Base-by-base conservation (phyloP, 1,139 yeast species). In the Suhomyces maxii region DNA sequence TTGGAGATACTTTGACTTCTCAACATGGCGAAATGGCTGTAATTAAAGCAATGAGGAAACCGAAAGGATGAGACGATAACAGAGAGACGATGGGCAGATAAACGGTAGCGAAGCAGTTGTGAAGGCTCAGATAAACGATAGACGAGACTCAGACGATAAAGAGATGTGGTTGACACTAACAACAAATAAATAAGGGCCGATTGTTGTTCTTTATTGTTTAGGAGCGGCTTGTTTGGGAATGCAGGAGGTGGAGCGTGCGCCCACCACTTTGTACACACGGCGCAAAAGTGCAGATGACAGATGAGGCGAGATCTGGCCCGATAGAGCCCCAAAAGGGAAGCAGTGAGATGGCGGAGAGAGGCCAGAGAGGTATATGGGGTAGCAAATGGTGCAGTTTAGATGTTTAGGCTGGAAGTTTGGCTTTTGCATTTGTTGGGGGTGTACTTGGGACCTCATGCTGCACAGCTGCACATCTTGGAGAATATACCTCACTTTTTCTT, bases 1-100 rank as follows among this genome's bases (percentile, higher is more conserved):
- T 65, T 63, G 37, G 63, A 55, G 25, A 65, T 64, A 44, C 69
- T 66, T 42, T 65, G 71, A 45, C 70, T 64, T 43, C 69, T 62
- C 39, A 68, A 55, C 72, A 68, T 66, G 34, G 26, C 46, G 44
- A 14, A 9, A 18, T 12, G 26, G 38, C 33, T 25, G 39, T 31
- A 13, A 36, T 23, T 39, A 39, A 25, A 26, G 31, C 26, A 28
- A 41, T 18, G 40, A 18, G 23, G 23, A 6, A 18, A 18, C 23
- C 23, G 3, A 6, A 18, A 18, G 1, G 23, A 18, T 18, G 23
- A 18, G 23, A 18, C 23, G 23, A 18, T 18, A 14, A 31, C 23
- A 34, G 44, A 34, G 14, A 12, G 11, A 37, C 39, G 23, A 14
- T n/a, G n/a, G 33, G 32, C 31, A 28, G n/a, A n/a, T n/a, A 23